Base-by-base conservation (phyloP, 2,329 filamentous ascomycete species). In the Phialophora verrucosa region DNA sequence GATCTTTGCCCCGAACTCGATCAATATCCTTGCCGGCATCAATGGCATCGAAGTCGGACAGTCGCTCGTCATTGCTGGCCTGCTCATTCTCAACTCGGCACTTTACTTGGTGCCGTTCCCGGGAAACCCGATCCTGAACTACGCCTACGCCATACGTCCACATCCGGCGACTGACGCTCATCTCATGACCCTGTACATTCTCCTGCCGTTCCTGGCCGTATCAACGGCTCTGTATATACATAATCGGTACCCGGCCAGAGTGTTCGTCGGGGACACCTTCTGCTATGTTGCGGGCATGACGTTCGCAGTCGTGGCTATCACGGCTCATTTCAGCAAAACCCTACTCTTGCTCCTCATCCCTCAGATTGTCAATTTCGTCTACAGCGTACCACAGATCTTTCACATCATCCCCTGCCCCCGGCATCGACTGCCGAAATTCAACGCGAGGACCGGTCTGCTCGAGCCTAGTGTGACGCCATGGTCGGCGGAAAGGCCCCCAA, bases 251-350 rank as follows among this genome's bases (percentile, higher is more conserved):
- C 95, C 95, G 0, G 92, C 94, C 27, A 89, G 88, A 74, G 95
- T 98, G 10, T 99, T 99, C 75, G 94, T 98, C 10, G 95, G 95
- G 63, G 95, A 99, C 79, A 99, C 95, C 3, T 99, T 98, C 84
- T 99, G 95, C 85, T 99, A 99, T 81, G 97, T 99, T 78, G 95
- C 95, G 0, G 95, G 95, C 72, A 99, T 99, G 93, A 91, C 98
- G 47, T 99, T 99, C 77, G 95, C 94, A 62, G 93, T 97, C 53
- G 95, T 98, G 71, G 93, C 92, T 70, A 98, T 99, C 75, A 85
- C 97, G 60, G 95, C 95, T 27, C 95, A 99, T 81, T 99, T 99
- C 82, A 96, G 91, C 82, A 99, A 99, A 81, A 99, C 95, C 0
- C 85, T 99, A 54, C 86, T 97, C 63, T 86, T 99, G 59, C 84